Evolutionary conservation across 2,329 filamentous ascomycete species (phyloP), one percentile per base, ranked within the genome.

Genomic region (Eurotiales sp.): DNA sequence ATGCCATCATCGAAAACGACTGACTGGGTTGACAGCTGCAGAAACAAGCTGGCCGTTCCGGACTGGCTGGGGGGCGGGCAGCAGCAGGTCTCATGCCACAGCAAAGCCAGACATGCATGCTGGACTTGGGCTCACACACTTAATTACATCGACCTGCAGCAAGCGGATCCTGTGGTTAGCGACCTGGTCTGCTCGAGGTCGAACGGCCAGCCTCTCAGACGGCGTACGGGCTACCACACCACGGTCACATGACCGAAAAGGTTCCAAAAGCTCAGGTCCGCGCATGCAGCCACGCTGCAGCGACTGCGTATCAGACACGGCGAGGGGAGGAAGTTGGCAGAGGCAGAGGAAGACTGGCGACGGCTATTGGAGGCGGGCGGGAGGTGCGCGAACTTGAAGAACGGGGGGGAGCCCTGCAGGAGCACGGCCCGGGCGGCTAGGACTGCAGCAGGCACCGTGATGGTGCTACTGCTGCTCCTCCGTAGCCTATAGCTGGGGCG

Each of bases 241-340:
- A 22, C 27, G 56, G 65, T 70, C 67, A 70, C 67, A 70, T 70
- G 67, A 70, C 63, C 58, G 56, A 61, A 59, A 49, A 42, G 52
- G 55, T 56, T 43, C 53, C 53, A 42, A 37, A 19, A 47, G 27
- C 40, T 43, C 52, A 50, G 49, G 49, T 34, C 39, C 53, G 46
- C 37, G n/a, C 41, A 43, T 52, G 53, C 53, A 49, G 39, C 49
- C 50, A 44, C 49, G n/a, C n/a, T n/a, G n/a, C n/a, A n/a, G 25
- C 15, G 15, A 12, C 15, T 2, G 51, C 17, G 37, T 36, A 8
- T 23, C 34, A 41, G 37, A 23, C 23, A 30, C 17, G 27, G 51
- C 40, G 40, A 32, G 30, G 29, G 23, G 46, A 22, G 17, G n/a
- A n/a, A n/a, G n/a, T n/a, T n/a, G n/a, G n/a, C n/a, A n/a, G n/a